Base-by-base conservation (phyloP, 176 grass and related monocot species). In the Avena insularis region DNA sequence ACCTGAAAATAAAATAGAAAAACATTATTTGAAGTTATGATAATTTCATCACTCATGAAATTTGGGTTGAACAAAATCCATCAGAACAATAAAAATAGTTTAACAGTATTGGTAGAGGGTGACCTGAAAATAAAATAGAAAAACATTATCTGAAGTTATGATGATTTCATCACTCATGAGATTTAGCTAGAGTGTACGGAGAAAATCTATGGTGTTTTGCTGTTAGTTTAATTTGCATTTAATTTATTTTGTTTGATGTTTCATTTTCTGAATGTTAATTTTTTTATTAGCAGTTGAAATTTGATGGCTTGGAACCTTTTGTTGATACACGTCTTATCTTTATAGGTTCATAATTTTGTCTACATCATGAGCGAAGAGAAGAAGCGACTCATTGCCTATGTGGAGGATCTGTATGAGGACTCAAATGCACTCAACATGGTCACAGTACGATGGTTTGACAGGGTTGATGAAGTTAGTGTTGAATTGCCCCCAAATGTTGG, bases 341-440 rank as follows among this genome's bases (percentile, higher is more conserved):
- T 59, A 23, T 55, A 98, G 96, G 96, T 98, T 21, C 96, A 98
- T 83, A 90, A 91, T 71, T 98, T 98, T 88, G 92, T 95, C 73
- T 90, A 94, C 82, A 88, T 98, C 61, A 88, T 95, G 93, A 83
- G 81, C 63, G 96, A 98, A 92, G 92, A 92, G 51, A 94, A 94
- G 43, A 92, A 92, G 82, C 92, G 88, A 48, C 90, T 98, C 20
- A 59, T 98, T 33, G 96, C 96, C 27, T 95, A 95, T 87, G 96
- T 95, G 78, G 93, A 98, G 85, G 96, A 98, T 90, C 83, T 98
- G 15, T 98, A 95, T 33, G 88, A 93, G 81, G 93, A 98, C 84
- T 66, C 84, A 81, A 93, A 91, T 90, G 82, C 84, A 57, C 82
- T 75, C 58, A 98, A 88, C 50, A 94, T 95, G 92, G 96, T 95